These are phyloP conservation scores for Cyclotella sp. DNA, from an alignment of 108 stramenopile genomes.

Conservation along the genomic window DNA sequence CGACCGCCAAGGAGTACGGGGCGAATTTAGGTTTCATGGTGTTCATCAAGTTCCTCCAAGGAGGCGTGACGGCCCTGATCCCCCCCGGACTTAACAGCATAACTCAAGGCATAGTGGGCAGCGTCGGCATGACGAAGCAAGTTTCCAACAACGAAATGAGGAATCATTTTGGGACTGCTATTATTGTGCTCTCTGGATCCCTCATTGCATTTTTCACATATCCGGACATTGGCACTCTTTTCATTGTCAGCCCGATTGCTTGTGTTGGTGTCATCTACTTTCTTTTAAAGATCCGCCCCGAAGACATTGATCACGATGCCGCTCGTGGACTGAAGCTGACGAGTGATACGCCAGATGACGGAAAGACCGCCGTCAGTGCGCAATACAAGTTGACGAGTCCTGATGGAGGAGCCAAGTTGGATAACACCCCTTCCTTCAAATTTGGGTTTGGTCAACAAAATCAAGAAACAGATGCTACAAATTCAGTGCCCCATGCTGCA, in stretches of 20 bases:
- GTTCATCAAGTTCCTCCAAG: slow-evolving; percentile 81
- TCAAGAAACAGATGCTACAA: slow-evolving; percentile 3
- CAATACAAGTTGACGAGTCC: slow-evolving; percentile 26
- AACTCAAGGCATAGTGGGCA: slow-evolving; percentile 89
- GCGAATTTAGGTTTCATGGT: slow-evolving; percentile 81
- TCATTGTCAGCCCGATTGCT: slow-evolving; percentile 87
- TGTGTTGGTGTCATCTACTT: slow-evolving; percentile 76
- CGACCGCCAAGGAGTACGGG: slow-evolving; percentile 73
- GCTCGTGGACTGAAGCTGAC: slow-evolving; percentile 76
- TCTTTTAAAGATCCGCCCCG: slow-evolving; percentile 69
- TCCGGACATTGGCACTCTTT: slow-evolving; percentile 76
- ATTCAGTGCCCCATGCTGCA: slow-evolving; percentile 54
- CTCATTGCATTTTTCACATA: slow-evolving; percentile 77
- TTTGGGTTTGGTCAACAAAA: slow-evolving; percentile 36
- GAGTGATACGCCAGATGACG: slow-evolving; percentile 24
- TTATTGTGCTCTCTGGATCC: slow-evolving; percentile 76
- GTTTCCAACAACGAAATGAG: slow-evolving; percentile 89
- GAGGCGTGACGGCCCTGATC: slow-evolving; percentile 85
- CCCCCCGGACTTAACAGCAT: slow-evolving; percentile 89
- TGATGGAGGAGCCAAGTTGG: slow-evolving; percentile 35
- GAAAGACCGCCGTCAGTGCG: slow-evolving; percentile 2
- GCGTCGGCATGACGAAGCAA: slow-evolving; percentile 85
- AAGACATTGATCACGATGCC: slow-evolving; percentile 89
- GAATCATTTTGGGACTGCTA: slow-evolving; percentile 90
- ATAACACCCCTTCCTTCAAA: slow-evolving; percentile 67